phyloP scores from a whole-genome alignment of 805 yeast species.

The Sugiyamaella smithiae region DNA sequence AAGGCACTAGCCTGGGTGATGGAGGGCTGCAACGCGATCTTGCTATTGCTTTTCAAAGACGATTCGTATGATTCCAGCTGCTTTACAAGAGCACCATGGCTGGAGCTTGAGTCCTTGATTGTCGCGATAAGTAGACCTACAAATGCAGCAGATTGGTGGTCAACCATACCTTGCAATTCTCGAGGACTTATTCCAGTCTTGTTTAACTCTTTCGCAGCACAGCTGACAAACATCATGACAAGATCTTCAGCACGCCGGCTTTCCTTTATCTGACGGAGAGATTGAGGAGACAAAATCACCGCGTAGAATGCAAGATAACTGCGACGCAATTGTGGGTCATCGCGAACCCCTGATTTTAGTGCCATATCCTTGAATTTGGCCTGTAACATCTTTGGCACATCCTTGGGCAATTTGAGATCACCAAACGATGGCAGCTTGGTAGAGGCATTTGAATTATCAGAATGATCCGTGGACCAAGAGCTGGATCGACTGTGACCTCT shows the following conservation, averaged over 20 bases:
- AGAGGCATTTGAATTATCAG: not conserved
- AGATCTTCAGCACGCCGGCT: constrained; percentile 37
- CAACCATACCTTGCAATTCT: constrained; percentile 28
- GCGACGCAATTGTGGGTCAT: constrained; percentile 48
- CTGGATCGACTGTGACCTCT: constrained; percentile 5
- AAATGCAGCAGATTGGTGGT: constrained; percentile 30
- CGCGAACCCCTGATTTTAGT: constrained; percentile 28
- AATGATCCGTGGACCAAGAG: not conserved
- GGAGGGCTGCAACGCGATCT: constrained; percentile 11
- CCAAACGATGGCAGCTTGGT: constrained; percentile 25
- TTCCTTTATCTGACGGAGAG: constrained; percentile 35
- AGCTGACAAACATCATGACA: constrained; percentile 33
- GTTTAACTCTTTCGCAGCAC: constrained; percentile 31
- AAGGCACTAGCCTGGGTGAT: constrained; percentile 4
- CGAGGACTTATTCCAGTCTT: constrained; percentile 38
- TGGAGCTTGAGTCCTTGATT: constrained; percentile 19
- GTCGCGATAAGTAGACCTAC: constrained; percentile 29
- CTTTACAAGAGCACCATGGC: constrained; percentile 18
- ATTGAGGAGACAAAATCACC: constrained; percentile 50
- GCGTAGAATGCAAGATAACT: constrained; percentile 62
- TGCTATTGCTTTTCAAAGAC: constrained; percentile 13
- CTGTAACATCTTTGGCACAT: constrained; percentile 32
- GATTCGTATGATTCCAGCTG: constrained; percentile 20
- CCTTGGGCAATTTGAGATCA: constrained; percentile 30
- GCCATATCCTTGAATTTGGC: constrained; percentile 34